These are phyloP conservation scores for Cyclospora cayetanensis DNA, from an alignment of 169 alveolate species.

Conservation along the genomic window DNA sequence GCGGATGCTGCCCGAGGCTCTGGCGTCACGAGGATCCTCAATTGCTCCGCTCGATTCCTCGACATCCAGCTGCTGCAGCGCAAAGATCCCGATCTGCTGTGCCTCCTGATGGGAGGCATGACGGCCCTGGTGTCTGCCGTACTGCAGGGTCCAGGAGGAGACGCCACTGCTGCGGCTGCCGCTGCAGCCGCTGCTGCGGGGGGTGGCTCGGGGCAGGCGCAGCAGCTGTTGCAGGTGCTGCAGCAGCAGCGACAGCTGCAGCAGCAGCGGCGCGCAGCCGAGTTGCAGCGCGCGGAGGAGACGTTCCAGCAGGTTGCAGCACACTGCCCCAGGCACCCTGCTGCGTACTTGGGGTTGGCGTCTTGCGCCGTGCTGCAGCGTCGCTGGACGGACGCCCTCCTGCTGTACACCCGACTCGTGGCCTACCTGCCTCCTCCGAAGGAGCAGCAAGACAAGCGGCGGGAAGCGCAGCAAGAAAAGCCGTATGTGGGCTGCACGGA, in stretches of 20 bases:
- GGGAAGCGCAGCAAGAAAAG: background rate
- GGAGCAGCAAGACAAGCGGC: background rate
- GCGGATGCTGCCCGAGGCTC: background rate
- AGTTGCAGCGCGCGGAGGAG: conserved; percentile 46
- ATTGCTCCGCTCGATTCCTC: background rate
- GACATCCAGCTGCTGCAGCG: conserved; percentile 37
- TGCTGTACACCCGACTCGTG: conserved; percentile 7
- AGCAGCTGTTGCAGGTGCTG: background rate
- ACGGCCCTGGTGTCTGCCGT: conserved; percentile 4
- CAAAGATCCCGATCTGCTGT: conserved; percentile 47
- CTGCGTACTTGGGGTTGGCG: conserved; percentile 59
- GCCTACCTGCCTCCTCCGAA: conserved; percentile 12
- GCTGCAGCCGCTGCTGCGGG: conserved; percentile 9
- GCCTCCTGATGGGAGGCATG: background rate
- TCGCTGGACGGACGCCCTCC: conserved; percentile 40
- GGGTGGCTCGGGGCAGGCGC: background rate
- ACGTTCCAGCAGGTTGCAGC: background rate
- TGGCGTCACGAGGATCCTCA: too few relatives aligned
- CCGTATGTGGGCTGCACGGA: background rate
- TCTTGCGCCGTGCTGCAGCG: conserved; percentile 67
- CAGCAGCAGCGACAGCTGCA: conserved; percentile 26
- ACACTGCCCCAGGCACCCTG: conserved; percentile 21
- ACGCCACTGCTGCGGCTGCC: background rate
- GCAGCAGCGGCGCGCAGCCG: conserved; percentile 42
- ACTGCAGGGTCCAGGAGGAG: background rate